phyloP scores from a whole-genome alignment of 2,329 filamentous ascomycete species.

The Fusarium chlamydosporum region DNA sequence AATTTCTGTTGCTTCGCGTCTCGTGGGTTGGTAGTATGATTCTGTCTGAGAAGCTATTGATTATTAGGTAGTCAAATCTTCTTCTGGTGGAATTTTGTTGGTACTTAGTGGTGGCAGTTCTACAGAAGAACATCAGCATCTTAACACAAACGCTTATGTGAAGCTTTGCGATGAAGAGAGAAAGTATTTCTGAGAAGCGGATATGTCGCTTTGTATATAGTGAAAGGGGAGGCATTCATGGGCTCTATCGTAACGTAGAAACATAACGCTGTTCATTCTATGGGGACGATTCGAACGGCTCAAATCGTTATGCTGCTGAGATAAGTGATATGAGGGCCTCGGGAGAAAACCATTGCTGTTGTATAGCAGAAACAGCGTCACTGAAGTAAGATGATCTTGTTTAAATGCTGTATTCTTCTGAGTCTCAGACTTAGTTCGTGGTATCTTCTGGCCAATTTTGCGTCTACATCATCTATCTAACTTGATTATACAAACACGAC shows the following conservation, averaged over 20 bases:
- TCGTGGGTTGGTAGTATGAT: not conserved
- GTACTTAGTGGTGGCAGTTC: not conserved
- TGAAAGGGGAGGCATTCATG: not conserved
- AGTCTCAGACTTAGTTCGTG: not conserved
- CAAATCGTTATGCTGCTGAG: not conserved
- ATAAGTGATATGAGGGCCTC: not conserved
- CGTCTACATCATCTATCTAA: not conserved
- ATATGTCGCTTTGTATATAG: conserved; percentile 30
- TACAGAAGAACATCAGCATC: not conserved
- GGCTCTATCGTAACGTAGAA: conserved; percentile 41
- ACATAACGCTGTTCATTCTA: conserved; percentile 38
- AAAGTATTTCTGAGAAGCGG: not conserved
- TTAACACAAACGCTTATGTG: not conserved
- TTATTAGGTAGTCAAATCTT: not conserved
- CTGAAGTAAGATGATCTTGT: not conserved
- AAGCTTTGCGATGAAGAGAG: not conserved
- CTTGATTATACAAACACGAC: not conserved
- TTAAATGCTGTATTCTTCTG: not conserved
- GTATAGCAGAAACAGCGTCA: not conserved
- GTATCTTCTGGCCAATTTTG: not conserved
- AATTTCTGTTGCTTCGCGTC: not conserved
- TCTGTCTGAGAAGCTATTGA: not conserved
- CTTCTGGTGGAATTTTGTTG: not conserved
- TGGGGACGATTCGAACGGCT: not conserved
- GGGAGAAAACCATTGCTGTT: not conserved